Evolutionary conservation across 208 protist genomes (phyloP).

Genomic region (Naegleria lovaniensis): DNA sequence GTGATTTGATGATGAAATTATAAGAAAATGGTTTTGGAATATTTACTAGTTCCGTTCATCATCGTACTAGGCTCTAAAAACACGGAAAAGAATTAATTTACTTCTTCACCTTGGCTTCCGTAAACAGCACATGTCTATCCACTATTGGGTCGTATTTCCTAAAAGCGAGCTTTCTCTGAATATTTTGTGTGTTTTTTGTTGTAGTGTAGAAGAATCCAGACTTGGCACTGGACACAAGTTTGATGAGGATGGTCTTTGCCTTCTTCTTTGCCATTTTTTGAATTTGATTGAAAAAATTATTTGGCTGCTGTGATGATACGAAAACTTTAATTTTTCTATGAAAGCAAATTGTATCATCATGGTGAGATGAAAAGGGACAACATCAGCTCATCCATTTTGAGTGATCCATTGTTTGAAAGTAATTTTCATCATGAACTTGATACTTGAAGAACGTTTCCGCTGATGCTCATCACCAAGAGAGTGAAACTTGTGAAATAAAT

Average conservation of each 20-base stretch:
- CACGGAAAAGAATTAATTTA: not conserved
- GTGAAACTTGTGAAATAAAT: not conserved
- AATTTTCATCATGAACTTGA: no score
- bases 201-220: conserved; percentile 30
- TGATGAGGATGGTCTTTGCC: conserved; percentile 26
- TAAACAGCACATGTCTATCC: conserved; percentile 29
- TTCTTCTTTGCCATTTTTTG: conserved; percentile 27
- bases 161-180: conserved; percentile 19
- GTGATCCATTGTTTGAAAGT: no score
- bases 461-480: no score
- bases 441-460: no score
- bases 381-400: no score
- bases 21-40: no score
- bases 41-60: no score
- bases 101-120: conserved; percentile 20
- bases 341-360: not conserved
- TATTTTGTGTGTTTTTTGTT: conserved; percentile 21
- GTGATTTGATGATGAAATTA: no score
- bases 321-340: not conserved
- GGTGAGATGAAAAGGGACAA: not conserved
- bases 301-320: no score
- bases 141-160: conserved; percentile 32
- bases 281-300: not conserved
- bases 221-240: not conserved
- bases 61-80: no score